phyloP scores from a whole-genome alignment of 805 yeast genomes.

The Hanseniaspora valbyensis region DNA sequence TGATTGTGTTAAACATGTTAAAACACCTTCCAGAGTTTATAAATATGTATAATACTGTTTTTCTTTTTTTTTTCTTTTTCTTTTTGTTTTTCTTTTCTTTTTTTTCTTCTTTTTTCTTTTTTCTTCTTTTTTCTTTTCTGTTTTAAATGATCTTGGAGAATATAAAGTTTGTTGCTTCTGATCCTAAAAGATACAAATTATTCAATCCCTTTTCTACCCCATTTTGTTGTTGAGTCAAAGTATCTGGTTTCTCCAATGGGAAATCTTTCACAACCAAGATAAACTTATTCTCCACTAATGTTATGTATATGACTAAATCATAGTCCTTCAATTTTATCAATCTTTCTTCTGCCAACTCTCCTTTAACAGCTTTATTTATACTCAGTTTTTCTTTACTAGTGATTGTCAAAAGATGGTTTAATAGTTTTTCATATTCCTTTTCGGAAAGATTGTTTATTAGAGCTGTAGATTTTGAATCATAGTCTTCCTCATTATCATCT shows the following conservation, averaged over 20 bases:
- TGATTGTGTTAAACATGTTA: not conserved
- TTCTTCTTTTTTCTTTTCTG: too few species aligned
- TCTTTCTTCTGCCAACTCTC: not conserved
- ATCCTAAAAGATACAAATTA: not conserved
- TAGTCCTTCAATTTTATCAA: constrained; percentile 12
- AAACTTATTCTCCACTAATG: not conserved
- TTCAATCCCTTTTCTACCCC: not conserved
- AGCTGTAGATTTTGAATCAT: not conserved
- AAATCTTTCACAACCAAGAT: constrained; percentile 11
- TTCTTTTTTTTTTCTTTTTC: too few species aligned
- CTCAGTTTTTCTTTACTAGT: not conserved
- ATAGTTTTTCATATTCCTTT: not conserved
- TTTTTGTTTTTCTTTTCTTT: too few species aligned
- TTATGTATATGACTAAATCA: constrained; percentile 8
- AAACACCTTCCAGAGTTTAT: not conserved
- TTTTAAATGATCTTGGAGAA: not conserved
- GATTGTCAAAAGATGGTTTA: constrained; percentile 9
- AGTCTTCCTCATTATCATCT: not conserved
- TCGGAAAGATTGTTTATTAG: not conserved
- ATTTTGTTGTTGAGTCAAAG: not conserved
- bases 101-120: too few species aligned
- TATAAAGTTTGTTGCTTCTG: not conserved
- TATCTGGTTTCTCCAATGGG: not conserved
- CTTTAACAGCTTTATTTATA: not conserved
- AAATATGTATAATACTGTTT: not conserved